Conservation (phyloP, 1,284 basidiomycete genomes). For the Cryptococcus wingfieldii region DNA sequence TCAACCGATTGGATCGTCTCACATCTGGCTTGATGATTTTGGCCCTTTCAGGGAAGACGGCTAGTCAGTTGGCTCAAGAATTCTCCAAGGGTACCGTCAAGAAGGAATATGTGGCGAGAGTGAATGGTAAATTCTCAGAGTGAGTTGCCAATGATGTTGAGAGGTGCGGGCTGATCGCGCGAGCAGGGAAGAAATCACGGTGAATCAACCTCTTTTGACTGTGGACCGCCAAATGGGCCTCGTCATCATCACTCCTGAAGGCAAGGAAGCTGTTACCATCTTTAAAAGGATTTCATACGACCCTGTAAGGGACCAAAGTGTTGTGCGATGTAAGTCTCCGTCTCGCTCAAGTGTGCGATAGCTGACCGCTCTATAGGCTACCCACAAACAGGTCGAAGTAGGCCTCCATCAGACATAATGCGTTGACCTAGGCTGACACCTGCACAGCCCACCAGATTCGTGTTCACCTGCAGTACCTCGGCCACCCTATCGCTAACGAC, state of each 20-base stretch:
- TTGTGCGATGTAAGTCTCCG: slow-evolving; percentile 69
- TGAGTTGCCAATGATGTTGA: slow-evolving; percentile 49
- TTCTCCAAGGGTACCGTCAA: slow-evolving; percentile 74
- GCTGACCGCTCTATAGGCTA: slow-evolving; percentile 54
- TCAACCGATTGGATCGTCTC: slow-evolving; percentile 89
- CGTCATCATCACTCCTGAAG: slow-evolving; percentile 89
- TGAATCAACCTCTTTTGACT: slow-evolving; percentile 82
- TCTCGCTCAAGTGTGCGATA: not conserved
- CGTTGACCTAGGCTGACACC: not conserved
- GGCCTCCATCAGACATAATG: slow-evolving; percentile 31
- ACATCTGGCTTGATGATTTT: slow-evolving; percentile 97
- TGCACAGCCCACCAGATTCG: slow-evolving; percentile 82
- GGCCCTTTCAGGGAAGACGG: slow-evolving; percentile 68
- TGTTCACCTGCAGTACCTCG: slow-evolving; percentile 93
- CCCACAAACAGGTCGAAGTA: slow-evolving; percentile 82
- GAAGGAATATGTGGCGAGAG: slow-evolving; percentile 89
- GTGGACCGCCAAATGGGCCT: slow-evolving; percentile 94
- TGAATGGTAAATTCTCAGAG: slow-evolving; percentile 76
- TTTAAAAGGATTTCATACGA: slow-evolving; percentile 87
- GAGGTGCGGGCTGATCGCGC: not conserved
- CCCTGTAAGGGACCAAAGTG: slow-evolving; percentile 71
- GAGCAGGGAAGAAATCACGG: slow-evolving; percentile 67
- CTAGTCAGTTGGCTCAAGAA: slow-evolving; percentile 69
- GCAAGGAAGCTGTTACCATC: slow-evolving; percentile 87
- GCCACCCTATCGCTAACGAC: slow-evolving; percentile 89